phyloP scores from a whole-genome alignment of 257 asterid species.

The Fraxinus anomala region DNA sequence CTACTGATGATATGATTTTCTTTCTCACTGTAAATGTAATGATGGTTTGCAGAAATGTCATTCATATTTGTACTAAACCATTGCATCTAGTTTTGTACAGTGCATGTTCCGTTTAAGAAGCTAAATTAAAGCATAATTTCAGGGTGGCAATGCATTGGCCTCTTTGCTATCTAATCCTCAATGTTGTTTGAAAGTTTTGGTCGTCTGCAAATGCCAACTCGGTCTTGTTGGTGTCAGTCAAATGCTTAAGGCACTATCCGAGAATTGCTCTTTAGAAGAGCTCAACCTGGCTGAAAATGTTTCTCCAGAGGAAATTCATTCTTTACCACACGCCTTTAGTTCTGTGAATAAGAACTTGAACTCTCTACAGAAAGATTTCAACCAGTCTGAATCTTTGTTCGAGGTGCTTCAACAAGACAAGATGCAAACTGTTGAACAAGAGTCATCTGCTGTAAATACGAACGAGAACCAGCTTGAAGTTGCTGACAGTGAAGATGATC shows the following conservation, averaged over 20 bases:
- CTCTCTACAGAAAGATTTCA: slow-evolving; percentile 21
- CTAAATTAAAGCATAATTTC: slow-evolving; percentile 35
- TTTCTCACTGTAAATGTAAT: not conserved
- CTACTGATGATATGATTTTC: slow-evolving; percentile 1
- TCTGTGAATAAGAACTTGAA: slow-evolving; percentile 26
- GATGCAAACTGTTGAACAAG: slow-evolving; percentile 31
- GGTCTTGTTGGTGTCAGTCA: slow-evolving; percentile 55
- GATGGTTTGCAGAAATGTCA: no score
- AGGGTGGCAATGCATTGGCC: slow-evolving; percentile 75
- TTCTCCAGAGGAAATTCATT: slow-evolving; percentile 36
- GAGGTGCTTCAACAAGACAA: slow-evolving; percentile 22
- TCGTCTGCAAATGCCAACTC: slow-evolving; percentile 66
- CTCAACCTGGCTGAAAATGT: slow-evolving; percentile 81
- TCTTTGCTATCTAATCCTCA: slow-evolving; percentile 35
- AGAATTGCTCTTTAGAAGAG: slow-evolving; percentile 64
- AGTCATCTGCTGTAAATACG: slow-evolving; percentile 22
- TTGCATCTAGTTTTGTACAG: not conserved
- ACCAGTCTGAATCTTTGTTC: not conserved
- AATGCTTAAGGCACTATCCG: slow-evolving; percentile 59
- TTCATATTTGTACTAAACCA: no score
- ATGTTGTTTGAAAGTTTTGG: slow-evolving; percentile 55
- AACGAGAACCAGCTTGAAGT: slow-evolving; percentile 53
- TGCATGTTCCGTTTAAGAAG: slow-evolving; percentile 12
- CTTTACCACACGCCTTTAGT: slow-evolving; percentile 22
- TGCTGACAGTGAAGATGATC: slow-evolving; percentile 83